Evolutionary conservation across 371 early-diverging fungal genomes (phyloP), one percentile per base, ranked within the genome.

Genomic region (Lichtheimia corymbifera): DNA sequence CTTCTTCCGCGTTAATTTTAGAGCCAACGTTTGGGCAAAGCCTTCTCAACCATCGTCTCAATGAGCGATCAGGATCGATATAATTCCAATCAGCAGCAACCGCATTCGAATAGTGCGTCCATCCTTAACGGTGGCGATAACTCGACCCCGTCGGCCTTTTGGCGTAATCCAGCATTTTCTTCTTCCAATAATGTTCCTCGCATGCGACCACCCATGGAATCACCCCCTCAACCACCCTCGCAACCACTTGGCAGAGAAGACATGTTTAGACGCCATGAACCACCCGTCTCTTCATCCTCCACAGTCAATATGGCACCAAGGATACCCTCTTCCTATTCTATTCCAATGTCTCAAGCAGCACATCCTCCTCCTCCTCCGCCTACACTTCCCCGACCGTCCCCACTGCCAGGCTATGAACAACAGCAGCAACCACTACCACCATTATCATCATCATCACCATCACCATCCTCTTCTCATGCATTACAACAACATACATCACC

Each of bases 81-180:
- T 11, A n/a, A 1, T 47, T 76, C 43, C 62, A 45, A 25, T 68
- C 65, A 40, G 66, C 62, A 13, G 41, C 62, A 13, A 42, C 67
- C 18, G 64, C 66, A 15, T 66, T 59, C 9, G 42, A 64, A 41
- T 25, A 53, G 9, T 15, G 17, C 4, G 53, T 54, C 25, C 42
- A 53, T 22, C 60, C 59, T 50, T 27, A 24, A 22, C 45, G 40
- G 20, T 54, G 56, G 42, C 18, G 55, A 55, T 6, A 40, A 56
- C 9, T 14, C 45, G 15, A 6, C 57, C 13, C 57, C 57, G 40
- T 56, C 57, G 7, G 57, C 57, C 9, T 56, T 56, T 27, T 56
- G 57, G 57, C 57, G 57, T 56, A 56, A 56, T 22, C 57, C 57
- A 13, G 45, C 42, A n/a, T 45, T 41, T 9, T 25, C 54, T 41